Evolutionary conservation across 176 grass and related monocot species (phyloP), one percentile per base, ranked within the genome.

Genomic region (Rhynchospora tenuis): DNA sequence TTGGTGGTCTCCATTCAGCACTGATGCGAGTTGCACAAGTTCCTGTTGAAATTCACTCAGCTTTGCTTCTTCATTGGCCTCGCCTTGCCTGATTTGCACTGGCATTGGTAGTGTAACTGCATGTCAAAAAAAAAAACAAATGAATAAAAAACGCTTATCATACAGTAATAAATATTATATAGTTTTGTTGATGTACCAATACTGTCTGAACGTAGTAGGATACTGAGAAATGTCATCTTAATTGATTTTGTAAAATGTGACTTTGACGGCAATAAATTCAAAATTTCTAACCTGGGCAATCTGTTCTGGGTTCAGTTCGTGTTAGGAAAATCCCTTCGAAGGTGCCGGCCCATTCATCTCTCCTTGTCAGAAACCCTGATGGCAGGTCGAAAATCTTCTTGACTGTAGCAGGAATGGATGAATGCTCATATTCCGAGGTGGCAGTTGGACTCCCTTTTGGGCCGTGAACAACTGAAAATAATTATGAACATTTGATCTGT

Each of bases 1-100:
- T n/a, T 85, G 89, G 47, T 99, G 83, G 85, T 99, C 96, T 0
- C 96, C 96, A 78, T 90, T 99, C 24, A 99, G 88, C 31, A 95
- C 96, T 6, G 96, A 89, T 1, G 93, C 89, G 8, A 99, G 96
- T 77, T 95, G 96, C 68, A 93, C 79, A 31, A 99, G 73, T 85
- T 99, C 96, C 81, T 95, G 93, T 87, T 99, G 96, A 89, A 99
- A 95, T 88, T 89, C 89, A 19, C 84, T 95, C 26, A 99, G 79
- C 79, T 90, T 95, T 16, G 93, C 93, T 64, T 95, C 96, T 86
- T 99, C 93, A 64, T 99, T 90, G 3, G 96, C 96, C 66, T 99
- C 93, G 0, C 84, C 80, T 6, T 88, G 79, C 23, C 96, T 80
- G 31, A 99, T 89, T 63, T 85, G 84, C 11, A 86, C 89, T 0